Evolutionary conservation across 1,284 basidiomycete genomes (phyloP).

Genomic region (Microbotryum saponariae): DNA sequence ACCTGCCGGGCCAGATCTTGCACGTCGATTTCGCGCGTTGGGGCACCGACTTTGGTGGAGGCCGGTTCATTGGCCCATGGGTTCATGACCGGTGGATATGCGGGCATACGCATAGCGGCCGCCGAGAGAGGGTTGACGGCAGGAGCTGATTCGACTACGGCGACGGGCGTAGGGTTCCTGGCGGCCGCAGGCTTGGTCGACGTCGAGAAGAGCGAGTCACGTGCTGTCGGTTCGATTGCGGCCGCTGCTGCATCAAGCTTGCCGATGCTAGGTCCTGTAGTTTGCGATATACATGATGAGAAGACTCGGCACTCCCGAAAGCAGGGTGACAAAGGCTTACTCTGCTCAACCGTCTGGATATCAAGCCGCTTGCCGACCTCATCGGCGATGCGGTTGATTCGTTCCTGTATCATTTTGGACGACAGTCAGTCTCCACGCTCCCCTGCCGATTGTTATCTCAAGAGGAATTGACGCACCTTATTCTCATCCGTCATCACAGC

Average conservation of each 20-base stretch:
- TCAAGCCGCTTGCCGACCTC: constrained; percentile 88
- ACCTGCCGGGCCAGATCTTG: constrained; percentile 67
- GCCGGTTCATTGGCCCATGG: constrained; percentile 36
- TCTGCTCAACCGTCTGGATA: constrained; percentile 43
- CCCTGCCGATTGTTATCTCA: no score
- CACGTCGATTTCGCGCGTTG: constrained; percentile 49
- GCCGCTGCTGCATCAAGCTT: constrained; percentile 56
- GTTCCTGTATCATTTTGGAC: constrained; percentile 12
- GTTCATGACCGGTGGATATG: constrained; percentile 44
- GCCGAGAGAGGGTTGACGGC: constrained; percentile 33
- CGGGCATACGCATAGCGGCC: constrained; percentile 37
- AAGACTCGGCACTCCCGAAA: not conserved
- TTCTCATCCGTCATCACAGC: constrained; percentile 80
- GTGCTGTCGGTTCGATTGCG: constrained; percentile 73
- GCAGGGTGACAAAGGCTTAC: constrained; percentile 2
- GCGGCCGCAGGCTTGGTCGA: constrained; percentile 13
- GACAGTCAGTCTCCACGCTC: constrained; percentile 10
- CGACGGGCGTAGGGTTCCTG: not conserved
- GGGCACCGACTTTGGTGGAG: constrained; percentile 50
- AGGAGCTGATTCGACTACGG: not conserved
- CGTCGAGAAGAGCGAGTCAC: constrained; percentile 66
- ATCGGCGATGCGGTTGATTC: constrained; percentile 58
- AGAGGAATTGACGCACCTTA: constrained; percentile 62
- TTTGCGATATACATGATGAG: no score
- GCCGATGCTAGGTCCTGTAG: constrained; percentile 64